Conservation (phyloP, 2,329 filamentous ascomycete species). For the Gnomoniopsis smithogilvyi region DNA sequence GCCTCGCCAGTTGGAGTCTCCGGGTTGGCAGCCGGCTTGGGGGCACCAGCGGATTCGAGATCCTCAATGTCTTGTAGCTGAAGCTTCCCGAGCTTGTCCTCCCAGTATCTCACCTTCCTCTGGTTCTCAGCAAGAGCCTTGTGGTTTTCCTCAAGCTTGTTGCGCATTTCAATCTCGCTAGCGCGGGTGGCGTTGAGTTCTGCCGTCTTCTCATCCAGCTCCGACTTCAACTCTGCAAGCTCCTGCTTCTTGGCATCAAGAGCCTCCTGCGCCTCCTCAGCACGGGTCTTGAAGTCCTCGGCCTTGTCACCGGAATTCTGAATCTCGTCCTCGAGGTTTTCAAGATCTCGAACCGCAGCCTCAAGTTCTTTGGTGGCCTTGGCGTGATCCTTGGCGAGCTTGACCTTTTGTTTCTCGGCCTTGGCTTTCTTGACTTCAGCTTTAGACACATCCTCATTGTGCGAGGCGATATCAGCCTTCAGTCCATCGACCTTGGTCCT, state of each 20-base stretch:
- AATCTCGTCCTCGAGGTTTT: constrained; percentile 75
- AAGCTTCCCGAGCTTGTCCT: constrained; percentile 85
- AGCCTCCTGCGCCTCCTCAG: constrained; percentile 78
- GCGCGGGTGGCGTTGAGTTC: constrained; percentile 88
- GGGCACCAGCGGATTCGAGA: constrained; percentile 42
- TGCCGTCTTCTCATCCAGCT: constrained; percentile 80
- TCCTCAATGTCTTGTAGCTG: constrained; percentile 77
- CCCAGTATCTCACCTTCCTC: constrained; percentile 79
- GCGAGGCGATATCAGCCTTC: constrained; percentile 78
- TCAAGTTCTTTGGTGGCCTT: constrained; percentile 80
- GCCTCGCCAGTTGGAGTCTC: constrained; percentile 25
- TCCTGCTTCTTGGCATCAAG: constrained; percentile 78
- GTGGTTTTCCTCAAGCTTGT: constrained; percentile 94
- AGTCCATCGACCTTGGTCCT: constrained; percentile 86
- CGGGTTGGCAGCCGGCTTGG: constrained; percentile 26
- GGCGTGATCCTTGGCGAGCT: constrained; percentile 78
- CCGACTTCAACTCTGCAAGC: constrained; percentile 73
- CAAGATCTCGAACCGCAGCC: constrained; percentile 67
- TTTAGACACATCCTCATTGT: constrained; percentile 78
- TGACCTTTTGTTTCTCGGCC: constrained; percentile 85
- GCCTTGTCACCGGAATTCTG: constrained; percentile 73
- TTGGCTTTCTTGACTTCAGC: constrained; percentile 88
- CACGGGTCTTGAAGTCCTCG: constrained; percentile 67
- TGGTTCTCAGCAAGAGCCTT: constrained; percentile 86
- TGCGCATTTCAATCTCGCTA: constrained; percentile 95